A percentile compares a stretch with the other conserved stretches of the same genome.
These are phyloP conservation scores for Myxozyma neotropica DNA, from an alignment of 805 yeast genomes.

Conservation along the genomic window DNA sequence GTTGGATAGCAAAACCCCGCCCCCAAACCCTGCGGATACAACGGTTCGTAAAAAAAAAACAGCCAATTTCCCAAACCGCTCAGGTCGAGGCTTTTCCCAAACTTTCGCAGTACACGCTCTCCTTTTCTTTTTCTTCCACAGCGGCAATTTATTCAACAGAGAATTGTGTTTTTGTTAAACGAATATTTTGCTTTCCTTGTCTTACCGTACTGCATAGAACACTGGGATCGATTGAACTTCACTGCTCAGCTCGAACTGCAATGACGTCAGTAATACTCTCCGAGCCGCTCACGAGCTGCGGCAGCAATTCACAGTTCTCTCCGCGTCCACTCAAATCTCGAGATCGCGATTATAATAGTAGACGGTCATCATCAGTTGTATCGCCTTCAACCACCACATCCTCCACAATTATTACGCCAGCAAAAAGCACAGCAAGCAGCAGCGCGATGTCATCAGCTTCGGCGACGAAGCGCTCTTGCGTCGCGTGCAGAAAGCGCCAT, in stretches of 20 bases:
- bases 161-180: too few relatives aligned
- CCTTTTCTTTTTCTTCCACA: too few relatives aligned
- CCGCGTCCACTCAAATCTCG: neutral
- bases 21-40: too few relatives aligned
- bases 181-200: too few relatives aligned
- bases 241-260: neutral
- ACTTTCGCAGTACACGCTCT: too few relatives aligned
- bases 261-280: neutral
- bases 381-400: conserved; percentile 1
- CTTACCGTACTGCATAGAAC: too few relatives aligned
- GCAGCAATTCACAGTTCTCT: neutral
- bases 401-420: neutral
- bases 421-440: neutral
- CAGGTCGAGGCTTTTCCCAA: too few relatives aligned
- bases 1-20: too few relatives aligned
- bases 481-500: conserved; percentile 24
- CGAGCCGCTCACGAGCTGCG: neutral
- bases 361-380: neutral
- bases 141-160: too few relatives aligned
- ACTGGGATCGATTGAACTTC: too few relatives aligned
- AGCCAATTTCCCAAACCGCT: too few relatives aligned
- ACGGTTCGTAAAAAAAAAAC: too few relatives aligned
- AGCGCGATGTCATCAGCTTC: neutral
- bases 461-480: conserved; percentile 9
- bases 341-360: neutral